Evolutionary conservation across 805 yeast species (phyloP).

Genomic region (Sugiyamaella mastotermitis): DNA sequence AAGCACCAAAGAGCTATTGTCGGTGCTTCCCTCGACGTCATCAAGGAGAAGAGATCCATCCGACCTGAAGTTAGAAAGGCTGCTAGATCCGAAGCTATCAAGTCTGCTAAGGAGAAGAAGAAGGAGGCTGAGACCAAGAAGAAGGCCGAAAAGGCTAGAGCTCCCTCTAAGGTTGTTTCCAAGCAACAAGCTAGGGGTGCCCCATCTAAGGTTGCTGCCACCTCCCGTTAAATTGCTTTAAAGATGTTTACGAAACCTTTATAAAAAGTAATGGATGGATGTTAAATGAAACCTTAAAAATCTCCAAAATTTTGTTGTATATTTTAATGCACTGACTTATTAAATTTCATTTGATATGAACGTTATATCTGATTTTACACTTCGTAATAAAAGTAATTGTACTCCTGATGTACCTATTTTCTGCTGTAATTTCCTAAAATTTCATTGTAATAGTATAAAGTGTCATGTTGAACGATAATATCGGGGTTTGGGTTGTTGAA

Average conservation of each 20-base stretch:
- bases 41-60: slow-evolving; percentile 93
- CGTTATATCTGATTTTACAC: no score
- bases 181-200: slow-evolving; percentile 98
- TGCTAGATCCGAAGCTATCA: slow-evolving; percentile 86
- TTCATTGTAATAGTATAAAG: no score
- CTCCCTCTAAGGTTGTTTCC: slow-evolving; percentile 65
- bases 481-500: no score
- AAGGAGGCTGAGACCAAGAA: slow-evolving; percentile 89
- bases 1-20: slow-evolving; percentile 99
- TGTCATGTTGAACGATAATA: no score
- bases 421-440: no score
- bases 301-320: no score
- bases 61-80: slow-evolving; percentile 99
- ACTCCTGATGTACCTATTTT: no score
- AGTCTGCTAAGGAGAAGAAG: slow-evolving; percentile 43
- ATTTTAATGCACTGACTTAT: no score
- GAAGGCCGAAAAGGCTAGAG: slow-evolving; percentile 69
- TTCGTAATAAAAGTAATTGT: no score
- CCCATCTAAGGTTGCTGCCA: slow-evolving; percentile 93
- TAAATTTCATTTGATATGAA: no score
- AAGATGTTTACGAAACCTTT: not conserved
- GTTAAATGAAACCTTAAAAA: no score
- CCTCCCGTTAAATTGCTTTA: slow-evolving; percentile 71
- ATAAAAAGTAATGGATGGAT: no score
- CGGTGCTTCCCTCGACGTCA: slow-evolving; percentile 98